Evolutionary conservation across 192 early-diverging fungal genomes (phyloP), one percentile per base, ranked within the genome.

Genomic region (Umbelopsis isabellina): DNA sequence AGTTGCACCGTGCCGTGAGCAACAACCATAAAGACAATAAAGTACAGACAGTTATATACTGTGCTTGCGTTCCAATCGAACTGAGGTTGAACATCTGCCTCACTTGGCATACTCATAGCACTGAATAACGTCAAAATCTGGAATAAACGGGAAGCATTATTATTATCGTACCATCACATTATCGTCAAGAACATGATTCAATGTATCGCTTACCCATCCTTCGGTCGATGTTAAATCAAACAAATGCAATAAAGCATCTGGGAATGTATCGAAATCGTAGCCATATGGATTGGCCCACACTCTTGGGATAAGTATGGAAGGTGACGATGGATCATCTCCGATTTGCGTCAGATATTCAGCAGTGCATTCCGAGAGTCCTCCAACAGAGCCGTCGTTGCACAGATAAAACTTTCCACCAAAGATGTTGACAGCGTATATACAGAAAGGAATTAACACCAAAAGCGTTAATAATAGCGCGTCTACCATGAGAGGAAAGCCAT

Each of bases 201-300:
- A 22, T 10, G 13, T 2, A 12, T 50, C 15, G 23, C 25, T 68
- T 68, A 68, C 76, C 86, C 86, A 88, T 1, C 86, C 86, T 72
- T 88, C 86, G 16, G 80, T 82, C 1, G 86, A 88, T 2, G 83
- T 75, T 58, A 83, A 70, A 37, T 82, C 80, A 65, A 88, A 83
- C 21, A 88, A 44, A 46, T 82, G 83, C 16, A 80, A 58, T 44
- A 88, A 78, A 10, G 83, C 80, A 0, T 58, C 51, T 1, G 73
- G 70, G 73, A 88, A 88, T 25, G 71, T 80, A 68, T 88, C 83
- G 66, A 84, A 88, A 16, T 80, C 82, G 65, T 84, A 88, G 2
- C 75, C 75, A 21, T 69, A 49, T 7, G 86, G 86, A 65, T 88
- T 88, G 21, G 73, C 51, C 86, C 86, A 88, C 0, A 79, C 75